Base-by-base conservation (phyloP, 345 rosid genomes). In the Salix udensis region DNA sequence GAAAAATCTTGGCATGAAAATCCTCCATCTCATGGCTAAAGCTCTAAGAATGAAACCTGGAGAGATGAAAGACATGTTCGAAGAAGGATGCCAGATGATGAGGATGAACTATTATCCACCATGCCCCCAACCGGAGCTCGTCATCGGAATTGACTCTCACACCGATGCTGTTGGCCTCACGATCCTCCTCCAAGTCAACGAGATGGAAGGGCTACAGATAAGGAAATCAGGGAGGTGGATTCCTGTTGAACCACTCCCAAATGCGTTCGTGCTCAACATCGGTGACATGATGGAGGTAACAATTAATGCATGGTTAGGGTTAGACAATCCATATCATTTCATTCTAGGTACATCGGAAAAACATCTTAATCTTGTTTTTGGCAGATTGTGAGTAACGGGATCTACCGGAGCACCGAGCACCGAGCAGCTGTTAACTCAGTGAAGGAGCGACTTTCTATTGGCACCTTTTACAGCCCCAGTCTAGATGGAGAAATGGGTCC, bases 31-130 rank as follows among this genome's bases (percentile, higher is more conserved):
- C 2, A 70, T 79, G 66, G 75, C 71, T 19, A 52, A 18, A 64
- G 65, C 78, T 48, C 44, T 70, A 24, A 21, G 78, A 52, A 79
- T 79, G 71, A 67, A 74, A 8, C 55, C 65, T 3, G 24, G 19
- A 24, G 82, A 79, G n/a, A 62, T 70, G 67, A 52, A 16, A 13
- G 61, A 72, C 21, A 8, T 58, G 42, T 78, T 73, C 30, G 81
- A 55, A 73, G 61, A 78, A 39, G 77, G 81, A 13, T 40, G 36
- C 19, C 81, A 78, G 48, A 18, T 18, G 30, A 66, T 78, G 73
- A 67, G 81, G 70, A 78, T 78, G 77, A 78, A 78, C 53, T 78
- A 78, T 44, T 78, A 78, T 44, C 77, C 77, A 12, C 77, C 77
- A 53, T 78, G 77, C 44, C 81, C 81, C 15, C 72, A 78, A 46